Evolutionary conservation across 345 rosid species (phyloP).

Genomic region (Cardamine chenopodiifolia): DNA sequence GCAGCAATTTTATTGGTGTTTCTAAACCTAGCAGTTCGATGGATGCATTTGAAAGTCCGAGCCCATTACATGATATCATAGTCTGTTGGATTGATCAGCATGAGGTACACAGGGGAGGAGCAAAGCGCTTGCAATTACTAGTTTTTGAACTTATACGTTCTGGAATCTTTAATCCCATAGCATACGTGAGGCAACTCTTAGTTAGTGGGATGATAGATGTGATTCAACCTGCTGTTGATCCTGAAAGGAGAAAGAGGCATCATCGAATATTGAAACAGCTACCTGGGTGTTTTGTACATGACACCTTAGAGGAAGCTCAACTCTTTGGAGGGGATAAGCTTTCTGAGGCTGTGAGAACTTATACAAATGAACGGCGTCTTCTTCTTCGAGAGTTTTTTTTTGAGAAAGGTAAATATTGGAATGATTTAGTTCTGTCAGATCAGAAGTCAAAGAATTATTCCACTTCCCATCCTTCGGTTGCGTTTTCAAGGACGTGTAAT

Average conservation of each 20-base stretch:
- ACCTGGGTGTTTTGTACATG: conserved; percentile 66
- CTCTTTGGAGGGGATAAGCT: conserved; percentile 64
- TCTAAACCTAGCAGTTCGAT: conserved; percentile 39
- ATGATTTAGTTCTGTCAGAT: conserved; percentile 34
- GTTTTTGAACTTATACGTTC: conserved; percentile 73
- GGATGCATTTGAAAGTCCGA: conserved; percentile 83
- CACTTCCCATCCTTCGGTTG: conserved; percentile 44
- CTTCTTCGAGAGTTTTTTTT: conserved; percentile 60
- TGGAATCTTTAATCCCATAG: conserved; percentile 87
- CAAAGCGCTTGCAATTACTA: conserved; percentile 72
- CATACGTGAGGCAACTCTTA: conserved; percentile 90
- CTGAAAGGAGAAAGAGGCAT: conserved; percentile 71
- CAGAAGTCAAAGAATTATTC: conserved; percentile 49
- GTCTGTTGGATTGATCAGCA: conserved; percentile 99
- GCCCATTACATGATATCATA: conserved; percentile 88
- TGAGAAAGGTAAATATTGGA: conserved; percentile 43
- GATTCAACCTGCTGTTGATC: conserved; percentile 51
- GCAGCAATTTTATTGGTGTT: conserved; percentile 42
- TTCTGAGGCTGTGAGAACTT: conserved; percentile 63
- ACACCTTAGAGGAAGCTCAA: conserved; percentile 66
- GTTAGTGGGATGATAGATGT: conserved; percentile 83
- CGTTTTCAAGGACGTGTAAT: conserved; percentile 49
- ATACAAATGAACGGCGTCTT: conserved; percentile 82
- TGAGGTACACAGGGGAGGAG: conserved; percentile 73
- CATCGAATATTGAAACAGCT: conserved; percentile 78